Evolutionary conservation across 164 flowering plant species (phyloP).

Genomic region (Vitis vinifera): DNA sequence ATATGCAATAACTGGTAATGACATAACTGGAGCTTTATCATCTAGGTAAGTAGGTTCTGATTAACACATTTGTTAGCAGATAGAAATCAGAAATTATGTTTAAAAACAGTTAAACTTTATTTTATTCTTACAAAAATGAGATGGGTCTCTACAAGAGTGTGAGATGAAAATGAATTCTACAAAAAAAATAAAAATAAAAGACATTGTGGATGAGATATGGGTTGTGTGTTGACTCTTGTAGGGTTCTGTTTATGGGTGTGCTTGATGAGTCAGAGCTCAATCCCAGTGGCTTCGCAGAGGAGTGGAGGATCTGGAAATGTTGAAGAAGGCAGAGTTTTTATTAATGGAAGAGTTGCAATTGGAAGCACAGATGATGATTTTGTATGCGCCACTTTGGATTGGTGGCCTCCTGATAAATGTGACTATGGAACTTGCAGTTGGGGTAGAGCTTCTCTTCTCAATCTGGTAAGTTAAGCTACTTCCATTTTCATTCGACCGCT

Average conservation of each 20-base stretch:
- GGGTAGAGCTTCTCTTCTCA: slow-evolving; percentile 31
- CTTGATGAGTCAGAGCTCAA: slow-evolving; percentile 6
- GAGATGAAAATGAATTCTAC: too few species aligned
- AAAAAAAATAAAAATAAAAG: background rate
- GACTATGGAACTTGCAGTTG: slow-evolving; percentile 40
- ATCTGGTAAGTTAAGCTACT: slow-evolving; percentile 18
- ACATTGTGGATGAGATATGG: slow-evolving; percentile 5
- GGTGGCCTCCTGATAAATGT: slow-evolving; percentile 50
- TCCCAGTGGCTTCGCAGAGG: background rate
- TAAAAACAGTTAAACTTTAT: too few species aligned
- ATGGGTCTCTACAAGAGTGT: too few species aligned
- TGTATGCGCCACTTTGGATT: slow-evolving; percentile 47
- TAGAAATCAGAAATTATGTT: too few species aligned
- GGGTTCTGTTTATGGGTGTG: slow-evolving; percentile 3
- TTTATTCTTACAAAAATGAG: too few species aligned
- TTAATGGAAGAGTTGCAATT: slow-evolving; percentile 16
- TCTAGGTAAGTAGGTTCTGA: too few species aligned
- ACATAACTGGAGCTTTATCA: too few species aligned
- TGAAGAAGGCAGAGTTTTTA: slow-evolving; percentile 9
- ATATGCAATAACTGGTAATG: too few species aligned
- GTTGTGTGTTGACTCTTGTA: slow-evolving; percentile 4
- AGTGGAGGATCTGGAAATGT: slow-evolving; percentile 3
- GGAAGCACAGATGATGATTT: slow-evolving; percentile 32
- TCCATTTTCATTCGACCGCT: background rate
- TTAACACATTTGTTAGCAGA: too few species aligned